A percentile compares a stretch with the other conserved stretches of the same genome.
Evolutionary conservation across 2,329 filamentous ascomycete genomes (phyloP).

Genomic region (Sporothrix luriei): DNA sequence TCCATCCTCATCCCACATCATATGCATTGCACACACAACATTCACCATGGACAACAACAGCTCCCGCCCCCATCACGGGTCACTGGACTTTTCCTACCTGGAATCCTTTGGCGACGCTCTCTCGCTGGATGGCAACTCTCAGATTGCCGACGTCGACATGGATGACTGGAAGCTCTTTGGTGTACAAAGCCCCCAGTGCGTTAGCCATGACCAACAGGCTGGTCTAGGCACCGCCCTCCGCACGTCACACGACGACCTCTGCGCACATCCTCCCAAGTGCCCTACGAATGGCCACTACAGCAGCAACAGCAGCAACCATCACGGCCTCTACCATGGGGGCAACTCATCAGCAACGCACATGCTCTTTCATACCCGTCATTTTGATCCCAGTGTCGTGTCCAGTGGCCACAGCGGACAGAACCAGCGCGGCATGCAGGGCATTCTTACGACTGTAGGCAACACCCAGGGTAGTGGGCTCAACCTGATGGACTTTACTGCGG

Average conservation of each 20-base stretch:
- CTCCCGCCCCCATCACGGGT: slow-evolving; percentile 30
- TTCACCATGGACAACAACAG: slow-evolving; percentile 31
- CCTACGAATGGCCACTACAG: slow-evolving; percentile 27
- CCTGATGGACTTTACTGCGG: slow-evolving; percentile 19
- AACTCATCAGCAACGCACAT: slow-evolving; percentile 27
- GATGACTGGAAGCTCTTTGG: slow-evolving; percentile 35
- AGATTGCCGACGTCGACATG: slow-evolving; percentile 30
- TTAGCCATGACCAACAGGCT: slow-evolving; percentile 29
- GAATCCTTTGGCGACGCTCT: slow-evolving; percentile 29
- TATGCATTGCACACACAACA: neutral
- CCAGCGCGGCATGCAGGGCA: slow-evolving; percentile 6
- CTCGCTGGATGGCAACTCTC: slow-evolving; percentile 21
- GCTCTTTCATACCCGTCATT: slow-evolving; percentile 36
- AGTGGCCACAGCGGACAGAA: neutral
- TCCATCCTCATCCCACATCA: neutral
- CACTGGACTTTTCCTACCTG: slow-evolving; percentile 31
- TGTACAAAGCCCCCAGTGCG: slow-evolving; percentile 34
- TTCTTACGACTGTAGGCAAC: neutral
- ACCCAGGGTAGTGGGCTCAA: neutral
- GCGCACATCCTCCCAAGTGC: slow-evolving; percentile 34
- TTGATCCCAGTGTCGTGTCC: slow-evolving; percentile 23
- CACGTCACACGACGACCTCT: slow-evolving; percentile 36
- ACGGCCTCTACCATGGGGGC: slow-evolving; percentile 4
- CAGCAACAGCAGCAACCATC: slow-evolving; percentile 21
- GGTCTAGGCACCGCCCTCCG: slow-evolving; percentile 30